These are phyloP conservation scores for Mycocentrospora acerina DNA, from an alignment of 2,329 filamentous ascomycete species.

Conservation along the genomic window DNA sequence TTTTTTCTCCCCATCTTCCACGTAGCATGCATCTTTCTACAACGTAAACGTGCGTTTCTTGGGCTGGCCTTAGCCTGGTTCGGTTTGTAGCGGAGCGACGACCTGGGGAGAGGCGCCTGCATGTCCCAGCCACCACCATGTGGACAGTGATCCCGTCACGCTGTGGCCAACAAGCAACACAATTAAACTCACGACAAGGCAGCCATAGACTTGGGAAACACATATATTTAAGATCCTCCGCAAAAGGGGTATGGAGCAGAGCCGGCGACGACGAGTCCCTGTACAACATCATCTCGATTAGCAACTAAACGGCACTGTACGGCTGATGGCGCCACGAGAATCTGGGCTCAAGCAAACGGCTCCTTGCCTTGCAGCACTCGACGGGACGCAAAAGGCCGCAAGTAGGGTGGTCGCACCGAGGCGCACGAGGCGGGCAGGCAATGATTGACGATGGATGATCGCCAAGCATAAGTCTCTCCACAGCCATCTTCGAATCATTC, in stretches of 20 bases:
- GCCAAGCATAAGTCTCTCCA: constrained; percentile 30
- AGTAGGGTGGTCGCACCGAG: constrained; percentile 8
- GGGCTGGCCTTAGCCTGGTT: constrained; percentile 7
- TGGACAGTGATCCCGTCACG: too few relatives aligned
- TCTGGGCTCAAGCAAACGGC: constrained; percentile 10
- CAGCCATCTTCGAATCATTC: constrained; percentile 18
- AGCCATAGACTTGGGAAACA: constrained; percentile 7
- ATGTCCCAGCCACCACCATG: constrained; percentile 11
- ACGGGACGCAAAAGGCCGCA: constrained; percentile 8
- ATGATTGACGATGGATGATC: constrained; percentile 21
- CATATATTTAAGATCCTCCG: not conserved
- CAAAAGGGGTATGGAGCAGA: constrained; percentile 11
- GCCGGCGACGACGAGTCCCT: constrained; percentile 2
- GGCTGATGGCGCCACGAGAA: constrained; percentile 7
- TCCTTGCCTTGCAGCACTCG: constrained; percentile 14
- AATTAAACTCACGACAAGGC: not conserved
- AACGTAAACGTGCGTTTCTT: too few relatives aligned
- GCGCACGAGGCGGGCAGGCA: constrained; percentile 13
- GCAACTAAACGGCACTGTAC: constrained; percentile 1
- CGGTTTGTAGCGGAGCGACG: constrained; percentile 14
- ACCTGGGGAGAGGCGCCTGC: constrained; percentile 15
- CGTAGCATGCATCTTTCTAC: too few relatives aligned
- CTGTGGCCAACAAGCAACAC: too few relatives aligned
- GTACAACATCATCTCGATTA: constrained; percentile 1
- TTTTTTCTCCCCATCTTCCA: too few relatives aligned